Base-by-base conservation (phyloP, 169 alveolate genomes). In the Toxoplasma gondii region DNA sequence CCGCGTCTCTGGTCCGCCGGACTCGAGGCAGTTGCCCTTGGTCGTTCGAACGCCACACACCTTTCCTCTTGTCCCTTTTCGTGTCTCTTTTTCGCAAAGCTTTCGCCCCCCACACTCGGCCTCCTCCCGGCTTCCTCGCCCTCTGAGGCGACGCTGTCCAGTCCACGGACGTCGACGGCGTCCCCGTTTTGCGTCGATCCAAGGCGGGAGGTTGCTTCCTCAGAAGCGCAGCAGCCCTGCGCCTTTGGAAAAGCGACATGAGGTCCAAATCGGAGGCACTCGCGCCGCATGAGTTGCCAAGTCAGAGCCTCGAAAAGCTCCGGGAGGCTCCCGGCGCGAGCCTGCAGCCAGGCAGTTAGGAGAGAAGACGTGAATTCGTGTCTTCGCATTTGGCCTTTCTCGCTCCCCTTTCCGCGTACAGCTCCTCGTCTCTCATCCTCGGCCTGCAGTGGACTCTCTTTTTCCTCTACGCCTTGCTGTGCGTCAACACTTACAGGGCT, bases 211-310 rank as follows among this genome's bases (percentile, higher is more conserved):
- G 7, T 64, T 7, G 74, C 74, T 16, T 27, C 74, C 74, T 64
- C 29, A 12, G 74, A 7, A 16, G n/a, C 74, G 22, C 74, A 16
- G 74, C 9, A 64, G 31, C n/a, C 74, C 29, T 27, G 9, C n/a
- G n/a, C 9, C n/a, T 27, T 31, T 22, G 34, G 22, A 16, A 31
- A 22, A 31, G 74, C 34, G 74, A 64, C n/a, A 19, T 16, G 22
- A 16, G 74, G 74, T 1, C 34, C 74, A 64, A 12, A 64, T 7
- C 74, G 74, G 22, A 64, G 74, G 22, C 74, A 64, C 31, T 31
- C 74, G 74, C 74, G 74, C 0, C 64, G 64, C 90, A 82, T 82
- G 90, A 82, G 90, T 19, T 41, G n/a, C 90, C 54, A 43, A 34
- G 41, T 49, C 38, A 82, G 67, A 5, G 53, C 34, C 29, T 82